Percentiles rank a stretch among this genome's conserved stretches.
Evolutionary conservation across 108 stramenopile genomes (phyloP).

Genomic region (Skeletonema costatum): DNA sequence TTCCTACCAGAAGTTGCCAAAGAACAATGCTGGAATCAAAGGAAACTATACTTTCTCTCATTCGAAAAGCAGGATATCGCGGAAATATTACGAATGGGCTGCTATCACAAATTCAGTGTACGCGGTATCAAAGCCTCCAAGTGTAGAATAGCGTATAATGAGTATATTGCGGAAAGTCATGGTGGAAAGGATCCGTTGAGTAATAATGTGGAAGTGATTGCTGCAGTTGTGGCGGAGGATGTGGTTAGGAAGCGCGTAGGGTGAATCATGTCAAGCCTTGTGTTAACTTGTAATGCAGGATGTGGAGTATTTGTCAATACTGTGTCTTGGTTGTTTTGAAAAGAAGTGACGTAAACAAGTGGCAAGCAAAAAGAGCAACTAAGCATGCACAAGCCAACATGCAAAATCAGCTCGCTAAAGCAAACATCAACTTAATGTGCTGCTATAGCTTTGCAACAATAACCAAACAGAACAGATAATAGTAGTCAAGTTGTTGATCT

Average conservation of each 20-base stretch:
- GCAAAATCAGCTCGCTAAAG: too few relatives aligned
- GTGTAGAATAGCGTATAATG: constrained; percentile 53
- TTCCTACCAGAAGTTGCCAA: constrained; percentile 79
- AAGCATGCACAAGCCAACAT: too few relatives aligned
- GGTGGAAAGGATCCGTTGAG: constrained; percentile 28
- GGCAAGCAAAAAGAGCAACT: too few relatives aligned
- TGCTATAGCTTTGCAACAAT: too few relatives aligned
- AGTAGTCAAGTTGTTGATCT: too few relatives aligned
- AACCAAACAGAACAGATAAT: too few relatives aligned
- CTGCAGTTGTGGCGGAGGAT: constrained; percentile 18
- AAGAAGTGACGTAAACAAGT: neutral
- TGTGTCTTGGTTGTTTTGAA: neutral
- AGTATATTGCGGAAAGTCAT: constrained; percentile 47
- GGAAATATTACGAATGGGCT: constrained; percentile 46
- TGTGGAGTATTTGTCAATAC: neutral
- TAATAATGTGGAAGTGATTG: neutral
- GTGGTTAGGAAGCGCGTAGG: neutral
- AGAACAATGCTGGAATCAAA: constrained; percentile 71
- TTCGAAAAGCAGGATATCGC: constrained; percentile 76
- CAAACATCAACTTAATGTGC: too few relatives aligned
- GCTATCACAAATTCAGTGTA: constrained; percentile 56
- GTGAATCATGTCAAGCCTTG: constrained; percentile 20
- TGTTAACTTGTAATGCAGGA: constrained; percentile 13
- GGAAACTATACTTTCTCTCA: constrained; percentile 54
- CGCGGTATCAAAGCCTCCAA: constrained; percentile 81